Evolutionary conservation across 345 rosid species (phyloP).

Genomic region (Aethionema arabicum): DNA sequence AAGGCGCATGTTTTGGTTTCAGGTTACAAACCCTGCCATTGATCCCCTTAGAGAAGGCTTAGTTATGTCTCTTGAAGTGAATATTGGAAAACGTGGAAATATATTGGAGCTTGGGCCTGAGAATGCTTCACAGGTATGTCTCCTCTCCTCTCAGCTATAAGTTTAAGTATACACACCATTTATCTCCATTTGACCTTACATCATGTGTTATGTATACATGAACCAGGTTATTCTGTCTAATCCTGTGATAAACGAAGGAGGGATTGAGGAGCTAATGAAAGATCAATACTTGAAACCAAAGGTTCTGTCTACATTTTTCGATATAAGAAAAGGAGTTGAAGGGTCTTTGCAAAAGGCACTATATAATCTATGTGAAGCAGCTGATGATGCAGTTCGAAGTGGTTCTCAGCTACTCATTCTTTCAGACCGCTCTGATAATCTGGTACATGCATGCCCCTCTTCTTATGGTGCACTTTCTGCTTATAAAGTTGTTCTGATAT

Average conservation of each 20-base stretch:
- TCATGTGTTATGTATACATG: constrained; percentile 8
- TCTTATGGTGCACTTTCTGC: too few relatives aligned
- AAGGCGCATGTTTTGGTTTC: constrained; percentile 21
- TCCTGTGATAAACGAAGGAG: constrained; percentile 93
- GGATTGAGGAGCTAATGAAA: constrained; percentile 71
- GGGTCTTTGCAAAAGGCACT: constrained; percentile 83
- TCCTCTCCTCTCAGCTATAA: background rate
- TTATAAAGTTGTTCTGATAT: too few relatives aligned
- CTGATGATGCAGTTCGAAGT: constrained; percentile 96
- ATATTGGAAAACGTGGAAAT: constrained; percentile 90
- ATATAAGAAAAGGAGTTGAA: constrained; percentile 88
- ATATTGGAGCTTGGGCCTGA: constrained; percentile 93
- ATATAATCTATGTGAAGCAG: constrained; percentile 77
- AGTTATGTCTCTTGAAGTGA: constrained; percentile 98
- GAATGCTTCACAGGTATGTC: constrained; percentile 79
- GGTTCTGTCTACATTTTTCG: constrained; percentile 73
- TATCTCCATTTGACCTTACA: constrained; percentile 7
- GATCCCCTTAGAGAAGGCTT: constrained; percentile 97
- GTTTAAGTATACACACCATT: background rate
- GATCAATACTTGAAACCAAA: constrained; percentile 66
- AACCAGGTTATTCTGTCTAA: constrained; percentile 72
- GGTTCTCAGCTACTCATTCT: constrained; percentile 94
- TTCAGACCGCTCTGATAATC: constrained; percentile 72
- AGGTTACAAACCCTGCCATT: constrained; percentile 99
- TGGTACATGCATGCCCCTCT: constrained; percentile 44